Base-by-base conservation (phyloP, 192 early-diverging fungal species). In the Backusella morwellensis region DNA sequence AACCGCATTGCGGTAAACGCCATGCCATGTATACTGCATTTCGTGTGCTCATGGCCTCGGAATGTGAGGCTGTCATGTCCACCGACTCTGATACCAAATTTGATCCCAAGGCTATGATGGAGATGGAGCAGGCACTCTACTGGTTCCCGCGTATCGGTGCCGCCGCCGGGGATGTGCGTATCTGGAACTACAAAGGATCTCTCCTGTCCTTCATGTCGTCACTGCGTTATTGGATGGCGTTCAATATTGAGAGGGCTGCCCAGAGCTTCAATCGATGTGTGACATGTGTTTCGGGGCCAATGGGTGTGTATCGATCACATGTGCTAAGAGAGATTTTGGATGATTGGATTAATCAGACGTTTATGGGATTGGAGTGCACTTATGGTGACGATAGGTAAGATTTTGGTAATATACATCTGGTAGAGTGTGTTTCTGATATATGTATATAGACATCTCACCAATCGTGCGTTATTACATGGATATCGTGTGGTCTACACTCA, bases 41-140 rank as follows among this genome's bases (percentile, higher is more conserved):
- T 79, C 74, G 82, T 15, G 79, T 83, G 1, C 66, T 88, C 7
- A 38, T 86, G 42, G 74, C 83, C 42, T 73, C 79, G 26, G 85
- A 78, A 1, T 81, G 81, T 29, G 86, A 91, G 36, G 82, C 86
- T 40, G 86, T 91, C 1, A 81, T 91, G n/a, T 82, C 86, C 0
- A 91, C 90, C 0, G 90, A 91, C 69, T 91, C 90, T 2, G 90
- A 91, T 70, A 91, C 90, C 0, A 84, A 83, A 35, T 83, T 91
- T 73, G 85, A 91, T 44, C 78, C 86, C 3, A 75, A 86, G 38
- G 86, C 79, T 1, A 67, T 79, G 14, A 70, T 73, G 68, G 90
- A 90, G 38, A 79, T 91, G 17, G 89, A 86, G 11, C 76, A 81
- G 73, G 88, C 87, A 2, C 63, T 91, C 6, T 76, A 83, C 38